Conservation (phyloP, 768 basidiomycete species). For the Scleroderma citrinum region DNA sequence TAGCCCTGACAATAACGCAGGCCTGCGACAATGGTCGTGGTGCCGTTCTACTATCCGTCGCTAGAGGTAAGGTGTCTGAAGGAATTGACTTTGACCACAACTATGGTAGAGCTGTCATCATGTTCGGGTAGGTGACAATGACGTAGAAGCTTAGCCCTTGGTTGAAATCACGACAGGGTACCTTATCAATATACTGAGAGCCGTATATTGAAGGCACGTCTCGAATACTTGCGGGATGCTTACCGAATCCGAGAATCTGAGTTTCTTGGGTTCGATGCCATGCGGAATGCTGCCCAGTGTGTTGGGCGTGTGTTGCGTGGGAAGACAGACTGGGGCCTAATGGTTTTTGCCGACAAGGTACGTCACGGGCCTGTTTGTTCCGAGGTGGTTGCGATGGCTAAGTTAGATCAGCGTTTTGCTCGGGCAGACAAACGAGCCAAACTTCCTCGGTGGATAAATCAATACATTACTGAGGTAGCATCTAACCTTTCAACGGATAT, state of each 20-base stretch:
- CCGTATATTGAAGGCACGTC: conserved; percentile 91
- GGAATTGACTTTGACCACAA: conserved; percentile 99
- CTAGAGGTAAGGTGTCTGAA: conserved; percentile 98
- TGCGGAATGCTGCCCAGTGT: conserved; percentile 98
- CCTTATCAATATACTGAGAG: conserved; percentile 99
- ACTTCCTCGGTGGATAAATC: conserved; percentile 97
- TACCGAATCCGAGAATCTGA: conserved; percentile 98
- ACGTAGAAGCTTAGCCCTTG: background rate
- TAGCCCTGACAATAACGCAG: conserved; percentile 32
- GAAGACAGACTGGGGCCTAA: conserved; percentile 99
- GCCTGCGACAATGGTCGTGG: conserved; percentile 99
- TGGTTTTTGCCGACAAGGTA: conserved; percentile 99
- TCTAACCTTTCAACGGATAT: conserved; percentile 98
- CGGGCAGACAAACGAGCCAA: conserved; percentile 92
- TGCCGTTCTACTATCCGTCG: conserved; percentile 93
- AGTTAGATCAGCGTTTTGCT: conserved; percentile 68
- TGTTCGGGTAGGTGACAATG: conserved; percentile 77
- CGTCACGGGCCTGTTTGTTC: conserved; percentile 6
- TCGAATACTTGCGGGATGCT: conserved; percentile 97
- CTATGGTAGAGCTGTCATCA: conserved; percentile 97
- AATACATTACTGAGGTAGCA: conserved; percentile 97
- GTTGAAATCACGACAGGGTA: conserved; percentile 44
- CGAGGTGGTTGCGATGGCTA: conserved; percentile 1
- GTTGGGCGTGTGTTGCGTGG: conserved; percentile 96
- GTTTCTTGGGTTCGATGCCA: conserved; percentile 97